Evolutionary conservation across 495 filamentous ascomycete genomes (phyloP), one percentile per base, ranked within the genome.

Genomic region (Mycothermus thermophilus): DNA sequence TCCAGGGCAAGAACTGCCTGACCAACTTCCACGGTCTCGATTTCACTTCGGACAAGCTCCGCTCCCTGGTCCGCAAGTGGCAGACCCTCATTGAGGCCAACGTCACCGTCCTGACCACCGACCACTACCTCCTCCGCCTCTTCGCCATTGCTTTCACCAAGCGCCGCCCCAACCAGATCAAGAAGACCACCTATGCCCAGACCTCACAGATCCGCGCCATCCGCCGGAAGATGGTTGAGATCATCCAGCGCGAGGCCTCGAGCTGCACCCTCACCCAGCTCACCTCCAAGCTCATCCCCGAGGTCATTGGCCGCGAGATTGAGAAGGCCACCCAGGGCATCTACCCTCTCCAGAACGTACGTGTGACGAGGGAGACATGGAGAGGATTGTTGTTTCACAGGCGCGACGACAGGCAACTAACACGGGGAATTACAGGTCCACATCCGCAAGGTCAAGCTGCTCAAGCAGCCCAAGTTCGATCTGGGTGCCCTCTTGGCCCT

Each of bases 11-110:
- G 76, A 97, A 94, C 77, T 97, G 90, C 67, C 72, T 97, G 51
- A 97, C 90, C 69, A 96, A 96, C 75, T 97, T 97, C 80, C 88
- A 97, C 72, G 90, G 90, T 49, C 75, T 97, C 59, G 90, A 97
- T 71, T 96, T 97, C 77, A 97, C 90, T 50, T 95, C 92, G 50
- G 90, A 97, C 77, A 96, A 96, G 75, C 75, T 97, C 47, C 81
- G 90, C 52, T 97, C 90, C 35, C 77, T 97, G 40, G 90, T 97
- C 47, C 87, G 90, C 67, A 97, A 97, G 68, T 97, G 90, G 90
- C 90, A 97, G 69, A 78, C 85, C 30, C 71, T 97, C 51, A 97
- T 97, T 52, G 90, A 97, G 76, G 90, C 90, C 71, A 97, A 97
- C 59, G 76, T 95, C 55, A 93, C 92, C 45, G 84, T 96, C 71